A percentile compares a stretch with the other conserved stretches of the same genome.
Conservation (phyloP, 1,284 basidiomycete species). For the Trichosporon inkin region DNA sequence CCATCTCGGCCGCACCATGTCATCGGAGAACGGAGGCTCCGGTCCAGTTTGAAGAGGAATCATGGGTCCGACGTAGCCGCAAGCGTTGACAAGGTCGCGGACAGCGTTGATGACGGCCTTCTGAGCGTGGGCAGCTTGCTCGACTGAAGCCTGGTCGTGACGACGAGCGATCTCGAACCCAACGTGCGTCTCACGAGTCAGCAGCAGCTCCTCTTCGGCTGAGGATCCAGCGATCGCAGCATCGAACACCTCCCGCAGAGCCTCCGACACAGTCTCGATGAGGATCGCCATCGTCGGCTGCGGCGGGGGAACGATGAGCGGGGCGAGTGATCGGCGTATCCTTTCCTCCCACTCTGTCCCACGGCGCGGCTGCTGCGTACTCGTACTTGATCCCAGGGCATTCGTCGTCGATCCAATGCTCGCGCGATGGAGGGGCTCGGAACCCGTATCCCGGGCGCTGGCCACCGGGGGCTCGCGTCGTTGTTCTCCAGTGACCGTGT, state of each 20-base stretch:
- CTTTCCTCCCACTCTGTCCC: constrained; percentile 22
- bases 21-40: constrained; percentile 19
- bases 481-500: constrained; percentile 64
- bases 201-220: constrained; percentile 40
- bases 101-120: constrained; percentile 28
- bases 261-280: constrained; percentile 35
- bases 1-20: constrained; percentile 40
- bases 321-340: constrained; percentile 23
- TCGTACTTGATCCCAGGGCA: not conserved
- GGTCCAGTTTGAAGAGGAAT: constrained; percentile 17
- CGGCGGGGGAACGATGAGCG: constrained; percentile 11
- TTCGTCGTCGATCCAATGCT: constrained; percentile 7
- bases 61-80: constrained; percentile 46
- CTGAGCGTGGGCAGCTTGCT: constrained; percentile 24
- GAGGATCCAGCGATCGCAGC: constrained; percentile 40
- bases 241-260: constrained; percentile 40
- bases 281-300: constrained; percentile 28
- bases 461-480: constrained; percentile 51
- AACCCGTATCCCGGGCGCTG: constrained; percentile 10
- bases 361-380: not conserved
- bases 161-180: constrained; percentile 29
- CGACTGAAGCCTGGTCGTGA: constrained; percentile 36
- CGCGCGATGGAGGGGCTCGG: not conserved
- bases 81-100: constrained; percentile 35
- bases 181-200: constrained; percentile 30